Percentiles rank a stretch among this genome's conserved stretches.
Conservation (phyloP, 2,329 filamentous ascomycete species). For the Cladophialophora immunda region DNA sequence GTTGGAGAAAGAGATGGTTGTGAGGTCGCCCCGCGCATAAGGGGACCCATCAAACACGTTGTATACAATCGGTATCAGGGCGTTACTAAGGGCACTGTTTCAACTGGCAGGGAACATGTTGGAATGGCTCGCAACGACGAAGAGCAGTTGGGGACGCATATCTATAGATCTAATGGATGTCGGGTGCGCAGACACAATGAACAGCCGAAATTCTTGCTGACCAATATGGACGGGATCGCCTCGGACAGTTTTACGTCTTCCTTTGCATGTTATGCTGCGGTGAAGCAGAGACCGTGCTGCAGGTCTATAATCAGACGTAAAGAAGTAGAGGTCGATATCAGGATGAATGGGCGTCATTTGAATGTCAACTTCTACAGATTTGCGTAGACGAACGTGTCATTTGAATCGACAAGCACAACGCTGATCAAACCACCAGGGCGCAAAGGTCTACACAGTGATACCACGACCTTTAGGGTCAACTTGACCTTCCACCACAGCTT, state of each 20-base stretch:
- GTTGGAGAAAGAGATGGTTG: neutral
- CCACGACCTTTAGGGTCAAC: too few relatives aligned
- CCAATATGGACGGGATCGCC: neutral
- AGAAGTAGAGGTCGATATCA: too few relatives aligned
- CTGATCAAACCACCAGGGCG: too few relatives aligned
- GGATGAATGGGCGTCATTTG: neutral
- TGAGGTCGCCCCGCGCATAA: neutral
- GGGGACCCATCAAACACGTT: neutral
- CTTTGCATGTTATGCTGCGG: too few relatives aligned
- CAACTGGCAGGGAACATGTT: neutral
- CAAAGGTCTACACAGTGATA: too few relatives aligned
- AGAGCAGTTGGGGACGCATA: neutral
- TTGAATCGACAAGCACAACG: neutral
- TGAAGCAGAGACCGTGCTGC: too few relatives aligned
- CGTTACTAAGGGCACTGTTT: neutral
- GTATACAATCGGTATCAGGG: neutral
- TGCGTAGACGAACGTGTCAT: neutral
- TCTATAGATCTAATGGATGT: slow-evolving; percentile 10
- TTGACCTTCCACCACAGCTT: too few relatives aligned
- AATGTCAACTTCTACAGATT: neutral
- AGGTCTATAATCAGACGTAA: too few relatives aligned
- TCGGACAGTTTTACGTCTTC: neutral
- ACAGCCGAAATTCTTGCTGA: neutral
- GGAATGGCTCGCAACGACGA: neutral
- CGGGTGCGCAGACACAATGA: neutral